Evolutionary conservation across 345 rosid species (phyloP), one percentile per base, ranked within the genome.

Genomic region (Streptanthus diversifolius): DNA sequence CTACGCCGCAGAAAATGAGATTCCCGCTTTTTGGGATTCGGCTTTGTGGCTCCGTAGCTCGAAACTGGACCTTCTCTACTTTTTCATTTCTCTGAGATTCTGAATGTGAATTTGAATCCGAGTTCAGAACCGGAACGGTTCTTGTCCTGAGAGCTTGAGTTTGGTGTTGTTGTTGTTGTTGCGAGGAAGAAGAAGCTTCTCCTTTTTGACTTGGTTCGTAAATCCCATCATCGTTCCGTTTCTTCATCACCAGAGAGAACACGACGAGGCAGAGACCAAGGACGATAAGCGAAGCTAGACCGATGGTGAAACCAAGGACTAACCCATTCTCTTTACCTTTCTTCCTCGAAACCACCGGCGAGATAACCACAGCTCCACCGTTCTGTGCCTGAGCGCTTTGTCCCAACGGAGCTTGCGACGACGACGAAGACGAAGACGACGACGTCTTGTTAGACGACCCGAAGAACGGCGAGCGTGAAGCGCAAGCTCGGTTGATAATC

Each of bases 381-480:
- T 80, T 74, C 63, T 74, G 82, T 9, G 91, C 83, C 61, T 85
- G 79, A 18, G 81, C 91, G 73, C 87, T 88, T 80, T 87, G 90
- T 1, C 82, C 85, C 13, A 87, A 75, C 43, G 99, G 90, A 21
- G 85, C 68, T 4, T 82, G 43, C 0, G 87, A 69, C 8, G 90
- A 74, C 11, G 68, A 14, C 13, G 85, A 45, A 0, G 87, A 22
- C 25, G 25, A 63, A 2, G 68, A 4, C 29, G 85, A 63, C 4
- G 68, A 7, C 29, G 85, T 73, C 48, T 83, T 61, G 80, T 52
- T 70, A 35, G 65, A 41, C 1, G 87, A 71, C 0, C 79, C 88
- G 27, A 93, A 88, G 81, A 93, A 88, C 0, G 96, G 97, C 3
- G 91, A 74, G 32, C 76, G 83, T 1, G 88, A 62, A 43, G 70